Evolutionary conservation across 345 rosid species (phyloP).

Genomic region (Populus tremula): DNA sequence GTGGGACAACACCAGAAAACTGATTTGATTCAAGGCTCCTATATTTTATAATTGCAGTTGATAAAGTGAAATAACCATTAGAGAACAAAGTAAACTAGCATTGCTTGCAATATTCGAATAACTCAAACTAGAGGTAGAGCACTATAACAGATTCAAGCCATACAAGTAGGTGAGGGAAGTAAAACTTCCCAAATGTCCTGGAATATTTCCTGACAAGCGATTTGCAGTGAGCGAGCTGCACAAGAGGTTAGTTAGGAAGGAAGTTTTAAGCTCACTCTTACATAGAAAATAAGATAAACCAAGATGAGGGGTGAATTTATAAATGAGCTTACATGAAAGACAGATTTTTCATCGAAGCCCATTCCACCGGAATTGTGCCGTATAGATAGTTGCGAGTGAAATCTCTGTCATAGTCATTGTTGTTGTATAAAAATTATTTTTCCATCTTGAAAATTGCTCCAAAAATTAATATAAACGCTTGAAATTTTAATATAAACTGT

Average conservation of each 20-base stretch:
- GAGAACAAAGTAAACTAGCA: neutral
- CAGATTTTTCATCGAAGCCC: constrained; percentile 15
- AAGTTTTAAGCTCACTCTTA: neutral
- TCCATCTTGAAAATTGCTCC: too few species aligned
- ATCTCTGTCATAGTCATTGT: constrained; percentile 8
- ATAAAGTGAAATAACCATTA: too few species aligned
- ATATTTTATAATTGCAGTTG: neutral
- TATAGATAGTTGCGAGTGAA: constrained; percentile 7
- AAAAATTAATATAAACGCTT: too few species aligned
- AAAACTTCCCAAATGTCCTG: constrained; percentile 5
- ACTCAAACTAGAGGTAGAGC: too few species aligned
- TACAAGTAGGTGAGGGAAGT: constrained; percentile 16
- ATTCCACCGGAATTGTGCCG: constrained; percentile 16
- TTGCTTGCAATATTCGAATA: neutral
- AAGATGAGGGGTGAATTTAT: neutral
- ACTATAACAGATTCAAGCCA: neutral
- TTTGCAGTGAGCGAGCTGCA: constrained; percentile 15
- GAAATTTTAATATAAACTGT: too few species aligned
- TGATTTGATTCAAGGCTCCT: too few species aligned
- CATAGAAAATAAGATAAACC: neutral
- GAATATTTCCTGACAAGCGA: constrained; percentile 12
- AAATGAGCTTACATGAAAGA: neutral
- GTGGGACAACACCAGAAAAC: too few species aligned
- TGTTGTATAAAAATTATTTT: too few species aligned
- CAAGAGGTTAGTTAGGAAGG: too few species aligned